Conservation (phyloP, 139 green algal genomes). For the Limnomonas spitsbergensis region DNA sequence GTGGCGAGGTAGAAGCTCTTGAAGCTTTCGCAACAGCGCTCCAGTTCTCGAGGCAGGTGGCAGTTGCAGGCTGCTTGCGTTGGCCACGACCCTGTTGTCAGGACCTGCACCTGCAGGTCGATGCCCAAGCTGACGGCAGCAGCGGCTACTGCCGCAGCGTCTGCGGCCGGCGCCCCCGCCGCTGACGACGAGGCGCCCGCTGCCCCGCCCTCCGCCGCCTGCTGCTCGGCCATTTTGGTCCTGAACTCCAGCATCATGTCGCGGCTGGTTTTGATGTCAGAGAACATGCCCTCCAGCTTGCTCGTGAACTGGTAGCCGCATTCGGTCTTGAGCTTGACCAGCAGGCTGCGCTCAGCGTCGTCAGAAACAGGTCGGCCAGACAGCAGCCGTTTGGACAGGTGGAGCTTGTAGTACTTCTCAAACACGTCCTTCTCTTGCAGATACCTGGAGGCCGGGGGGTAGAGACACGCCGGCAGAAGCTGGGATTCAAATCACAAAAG, state of each 20-base stretch:
- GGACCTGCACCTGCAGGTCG: constrained; percentile 85
- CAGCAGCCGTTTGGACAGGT: constrained; percentile 95
- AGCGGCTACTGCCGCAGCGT: constrained; percentile 23
- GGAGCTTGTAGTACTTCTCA: constrained; percentile 99
- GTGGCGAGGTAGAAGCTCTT: constrained; percentile 77
- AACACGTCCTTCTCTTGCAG: constrained; percentile 98
- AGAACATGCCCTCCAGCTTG: constrained; percentile 86
- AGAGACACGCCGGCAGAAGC: too few relatives aligned
- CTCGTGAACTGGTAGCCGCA: constrained; percentile 95
- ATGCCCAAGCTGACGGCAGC: constrained; percentile 64
- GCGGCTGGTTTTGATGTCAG: constrained; percentile 89
- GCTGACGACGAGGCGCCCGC: neutral
- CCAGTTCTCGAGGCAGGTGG: constrained; percentile 80
- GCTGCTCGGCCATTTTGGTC: constrained; percentile 35
- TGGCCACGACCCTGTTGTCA: constrained; percentile 95
- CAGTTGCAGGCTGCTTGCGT: constrained; percentile 64
- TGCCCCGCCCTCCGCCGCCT: neutral
- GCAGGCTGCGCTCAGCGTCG: constrained; percentile 85
- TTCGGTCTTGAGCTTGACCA: constrained; percentile 93
- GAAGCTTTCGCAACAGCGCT: constrained; percentile 69
- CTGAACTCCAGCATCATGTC: constrained; percentile 87
- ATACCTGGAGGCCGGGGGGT: constrained; percentile 48
- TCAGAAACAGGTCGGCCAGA: constrained; percentile 55
- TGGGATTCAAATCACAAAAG: too few relatives aligned
- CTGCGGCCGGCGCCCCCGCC: neutral